Percentiles rank a stretch among this genome's conserved stretches.
phyloP scores from a whole-genome alignment of 2,329 filamentous ascomycete species.

The Nothophaeocryptopus gaeumannii region DNA sequence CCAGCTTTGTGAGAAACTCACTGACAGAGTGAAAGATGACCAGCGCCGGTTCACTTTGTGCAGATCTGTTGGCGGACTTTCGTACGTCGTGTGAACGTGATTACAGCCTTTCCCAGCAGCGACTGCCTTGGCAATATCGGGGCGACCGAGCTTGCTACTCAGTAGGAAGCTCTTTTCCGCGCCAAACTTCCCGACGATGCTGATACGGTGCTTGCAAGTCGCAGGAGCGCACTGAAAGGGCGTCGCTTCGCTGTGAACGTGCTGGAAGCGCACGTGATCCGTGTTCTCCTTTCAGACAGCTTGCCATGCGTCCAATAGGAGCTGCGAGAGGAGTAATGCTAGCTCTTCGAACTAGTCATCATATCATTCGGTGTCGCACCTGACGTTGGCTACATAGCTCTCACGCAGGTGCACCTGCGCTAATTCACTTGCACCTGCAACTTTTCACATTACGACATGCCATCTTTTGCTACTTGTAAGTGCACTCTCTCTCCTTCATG shows the following conservation, averaged over 20 bases:
- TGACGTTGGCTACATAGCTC: too few species aligned
- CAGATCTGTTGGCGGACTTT: conserved; percentile 1
- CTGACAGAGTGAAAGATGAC: conserved; percentile 1
- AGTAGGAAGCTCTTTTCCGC: conserved; percentile 11
- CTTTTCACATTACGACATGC: too few species aligned
- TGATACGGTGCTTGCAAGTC: conserved; percentile 6
- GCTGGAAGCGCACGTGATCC: neutral
- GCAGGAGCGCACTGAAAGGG: neutral
- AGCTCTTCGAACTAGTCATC: too few species aligned
- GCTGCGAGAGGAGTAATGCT: too few species aligned
- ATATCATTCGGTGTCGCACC: too few species aligned
- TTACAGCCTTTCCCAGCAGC: conserved; percentile 7
- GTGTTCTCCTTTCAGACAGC: neutral
- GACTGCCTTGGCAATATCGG: conserved; percentile 1
- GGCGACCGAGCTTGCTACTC: conserved; percentile 6
- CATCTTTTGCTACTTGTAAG: too few species aligned
- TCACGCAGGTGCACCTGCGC: too few species aligned
- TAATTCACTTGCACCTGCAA: too few species aligned
- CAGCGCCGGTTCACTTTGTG: neutral
- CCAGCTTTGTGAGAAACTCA: conserved; percentile 1
- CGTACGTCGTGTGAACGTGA: conserved; percentile 9
- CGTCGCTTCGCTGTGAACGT: neutral
- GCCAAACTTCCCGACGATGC: conserved; percentile 11
- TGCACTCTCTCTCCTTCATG: too few species aligned
- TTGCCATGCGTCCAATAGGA: too few species aligned